A percentile compares a stretch with the other conserved stretches of the same genome.
Conservation (phyloP, 148 eudicot species). For the Diospyros kaki region DNA sequence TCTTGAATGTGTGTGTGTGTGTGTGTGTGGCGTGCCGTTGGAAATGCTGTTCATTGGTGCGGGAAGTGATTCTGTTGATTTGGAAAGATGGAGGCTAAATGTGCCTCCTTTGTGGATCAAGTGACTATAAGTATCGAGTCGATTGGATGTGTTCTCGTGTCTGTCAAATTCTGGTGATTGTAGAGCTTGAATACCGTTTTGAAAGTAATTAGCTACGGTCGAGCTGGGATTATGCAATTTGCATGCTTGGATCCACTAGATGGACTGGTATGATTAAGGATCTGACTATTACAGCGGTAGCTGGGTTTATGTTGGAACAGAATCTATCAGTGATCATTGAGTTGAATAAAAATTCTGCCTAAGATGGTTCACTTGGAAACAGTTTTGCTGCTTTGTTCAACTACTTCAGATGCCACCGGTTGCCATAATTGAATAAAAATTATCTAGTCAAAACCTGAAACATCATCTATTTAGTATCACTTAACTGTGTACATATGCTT, state of each 20-base stretch:
- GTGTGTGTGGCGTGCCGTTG: not conserved
- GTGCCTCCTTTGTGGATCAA: not conserved
- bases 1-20: not conserved
- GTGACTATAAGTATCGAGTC: too few relatives aligned
- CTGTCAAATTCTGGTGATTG: not conserved
- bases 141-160: not conserved
- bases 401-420: not conserved
- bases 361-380: not conserved
- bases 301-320: not conserved
- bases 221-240: not conserved
- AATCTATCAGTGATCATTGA: not conserved
- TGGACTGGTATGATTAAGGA: not conserved
- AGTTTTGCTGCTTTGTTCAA: slow-evolving; percentile 2
- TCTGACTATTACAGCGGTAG: not conserved
- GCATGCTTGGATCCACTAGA: not conserved
- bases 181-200: not conserved
- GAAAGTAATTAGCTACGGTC: not conserved
- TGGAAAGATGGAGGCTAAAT: not conserved
- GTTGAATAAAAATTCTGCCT: not conserved
- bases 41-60: not conserved
- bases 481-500: not conserved
- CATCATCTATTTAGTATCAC: not conserved
- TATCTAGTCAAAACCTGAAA: not conserved
- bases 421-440: not conserved
- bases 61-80: not conserved